Percentiles rank a stretch among this genome's conserved stretches.
Conservation (phyloP, 768 basidiomycete genomes). For the Sutorius australiensis region DNA sequence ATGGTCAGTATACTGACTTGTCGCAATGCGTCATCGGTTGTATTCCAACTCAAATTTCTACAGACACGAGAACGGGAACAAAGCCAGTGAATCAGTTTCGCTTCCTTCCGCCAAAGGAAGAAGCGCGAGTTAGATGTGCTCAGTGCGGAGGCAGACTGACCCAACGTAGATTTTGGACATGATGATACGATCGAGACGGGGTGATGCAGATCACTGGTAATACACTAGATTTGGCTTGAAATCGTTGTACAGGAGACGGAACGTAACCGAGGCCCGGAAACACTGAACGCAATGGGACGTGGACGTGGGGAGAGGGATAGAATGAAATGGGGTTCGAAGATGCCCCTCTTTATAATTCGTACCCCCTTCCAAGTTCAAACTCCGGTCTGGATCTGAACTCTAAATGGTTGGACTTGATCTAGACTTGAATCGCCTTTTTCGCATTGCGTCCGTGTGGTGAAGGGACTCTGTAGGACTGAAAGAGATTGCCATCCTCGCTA, state of each 20-base stretch:
- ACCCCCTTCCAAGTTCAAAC: slow-evolving; percentile 39
- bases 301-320: slow-evolving; percentile 46
- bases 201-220: slow-evolving; percentile 32
- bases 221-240: slow-evolving; percentile 49
- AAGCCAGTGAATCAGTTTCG: slow-evolving; percentile 54
- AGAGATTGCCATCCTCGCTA: slow-evolving; percentile 3
- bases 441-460: slow-evolving; percentile 12
- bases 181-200: slow-evolving; percentile 27
- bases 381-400: slow-evolving; percentile 44
- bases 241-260: slow-evolving; percentile 49
- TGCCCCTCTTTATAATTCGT: slow-evolving; percentile 42
- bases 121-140: slow-evolving; percentile 43
- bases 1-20: slow-evolving; percentile 66
- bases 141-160: slow-evolving; percentile 71
- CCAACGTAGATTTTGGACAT: slow-evolving; percentile 91
- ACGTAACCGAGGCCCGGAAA: slow-evolving; percentile 55
- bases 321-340: slow-evolving; percentile 28
- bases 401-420: slow-evolving; percentile 19
- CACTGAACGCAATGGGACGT: slow-evolving; percentile 45
- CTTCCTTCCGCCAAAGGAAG: slow-evolving; percentile 40
- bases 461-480: not conserved
- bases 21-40: slow-evolving; percentile 88
- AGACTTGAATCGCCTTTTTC: slow-evolving; percentile 22
- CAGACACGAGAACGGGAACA: slow-evolving; percentile 39
- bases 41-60: slow-evolving; percentile 96